phyloP scores from a whole-genome alignment of 768 basidiomycete species.

The Aureoboletus auriporus region DNA sequence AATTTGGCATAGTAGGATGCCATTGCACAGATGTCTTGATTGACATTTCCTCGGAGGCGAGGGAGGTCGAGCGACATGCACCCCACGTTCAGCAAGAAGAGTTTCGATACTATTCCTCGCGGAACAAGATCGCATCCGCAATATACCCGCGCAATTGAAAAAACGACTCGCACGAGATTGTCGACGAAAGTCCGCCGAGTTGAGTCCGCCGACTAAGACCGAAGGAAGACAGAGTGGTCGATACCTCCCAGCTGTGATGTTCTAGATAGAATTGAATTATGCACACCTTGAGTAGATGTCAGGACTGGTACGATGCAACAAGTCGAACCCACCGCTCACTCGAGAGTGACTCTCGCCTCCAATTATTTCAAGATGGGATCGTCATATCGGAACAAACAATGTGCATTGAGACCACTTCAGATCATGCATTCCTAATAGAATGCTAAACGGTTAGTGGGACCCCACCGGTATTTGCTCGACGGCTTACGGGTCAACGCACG shows the following conservation, averaged over 20 bases:
- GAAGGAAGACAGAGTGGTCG: constrained; percentile 88
- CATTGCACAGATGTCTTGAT: constrained; percentile 48
- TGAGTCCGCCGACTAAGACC: constrained; percentile 81
- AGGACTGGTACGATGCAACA: not conserved
- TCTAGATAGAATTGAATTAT: constrained; percentile 83
- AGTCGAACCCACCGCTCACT: constrained; percentile 4
- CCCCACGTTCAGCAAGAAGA: constrained; percentile 74
- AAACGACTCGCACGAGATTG: constrained; percentile 89
- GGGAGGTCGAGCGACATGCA: constrained; percentile 53
- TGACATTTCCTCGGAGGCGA: constrained; percentile 44
- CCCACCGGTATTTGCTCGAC: too few species aligned
- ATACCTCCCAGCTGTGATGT: constrained; percentile 78
- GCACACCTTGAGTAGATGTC: constrained; percentile 61
- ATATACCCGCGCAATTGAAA: constrained; percentile 78
- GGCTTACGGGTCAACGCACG: constrained; percentile 41
- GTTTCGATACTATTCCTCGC: constrained; percentile 85
- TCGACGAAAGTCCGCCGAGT: constrained; percentile 93
- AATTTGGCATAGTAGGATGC: constrained; percentile 65
- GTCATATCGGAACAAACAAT: constrained; percentile 78
- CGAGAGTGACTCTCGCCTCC: constrained; percentile 65
- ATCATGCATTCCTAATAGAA: too few species aligned
- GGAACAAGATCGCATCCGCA: constrained; percentile 81
- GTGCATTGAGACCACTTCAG: constrained; percentile 45
- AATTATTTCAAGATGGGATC: constrained; percentile 92
- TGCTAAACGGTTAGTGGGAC: too few species aligned